phyloP scores from a whole-genome alignment of 306 rosid genomes.

The Acmispon strigosus region DNA sequence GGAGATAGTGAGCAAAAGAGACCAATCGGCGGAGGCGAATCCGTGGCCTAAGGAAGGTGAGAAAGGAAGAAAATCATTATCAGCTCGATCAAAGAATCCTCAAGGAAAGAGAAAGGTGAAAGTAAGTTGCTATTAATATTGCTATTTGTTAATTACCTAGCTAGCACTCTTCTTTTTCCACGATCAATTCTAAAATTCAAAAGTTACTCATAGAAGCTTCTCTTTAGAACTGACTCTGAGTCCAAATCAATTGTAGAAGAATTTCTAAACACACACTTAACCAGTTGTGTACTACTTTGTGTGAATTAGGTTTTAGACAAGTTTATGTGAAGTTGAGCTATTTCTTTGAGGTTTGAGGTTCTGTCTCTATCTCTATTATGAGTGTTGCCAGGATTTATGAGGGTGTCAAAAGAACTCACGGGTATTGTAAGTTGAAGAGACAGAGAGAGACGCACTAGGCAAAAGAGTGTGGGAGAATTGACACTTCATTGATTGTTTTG shows the following conservation, averaged over 20 bases:
- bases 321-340: no score
- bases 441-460: neutral
- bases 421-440: neutral
- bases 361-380: slow-evolving; percentile 25
- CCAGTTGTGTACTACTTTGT: neutral
- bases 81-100: slow-evolving; percentile 48
- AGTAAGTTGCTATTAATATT: slow-evolving; percentile 29
- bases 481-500: neutral
- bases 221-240: no score
- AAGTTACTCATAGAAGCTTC: no score
- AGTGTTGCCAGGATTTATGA: slow-evolving; percentile 5
- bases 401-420: slow-evolving; percentile 31
- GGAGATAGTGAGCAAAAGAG: slow-evolving; percentile 47
- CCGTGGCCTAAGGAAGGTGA: slow-evolving; percentile 24
- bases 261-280: no score
- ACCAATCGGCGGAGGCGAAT: slow-evolving; percentile 24
- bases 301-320: neutral
- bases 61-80: slow-evolving; percentile 48
- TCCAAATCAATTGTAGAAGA: no score
- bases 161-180: no score
- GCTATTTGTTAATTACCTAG: neutral
- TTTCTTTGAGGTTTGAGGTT: slow-evolving; percentile 4
- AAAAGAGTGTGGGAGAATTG: neutral
- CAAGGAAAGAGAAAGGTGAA: slow-evolving; percentile 82
- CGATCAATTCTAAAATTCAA: no score